Percentiles rank a stretch among this genome's conserved stretches.
These are phyloP conservation scores for Herpetospermum pedunculosum DNA, from an alignment of 306 rosid species.

Conservation along the genomic window DNA sequence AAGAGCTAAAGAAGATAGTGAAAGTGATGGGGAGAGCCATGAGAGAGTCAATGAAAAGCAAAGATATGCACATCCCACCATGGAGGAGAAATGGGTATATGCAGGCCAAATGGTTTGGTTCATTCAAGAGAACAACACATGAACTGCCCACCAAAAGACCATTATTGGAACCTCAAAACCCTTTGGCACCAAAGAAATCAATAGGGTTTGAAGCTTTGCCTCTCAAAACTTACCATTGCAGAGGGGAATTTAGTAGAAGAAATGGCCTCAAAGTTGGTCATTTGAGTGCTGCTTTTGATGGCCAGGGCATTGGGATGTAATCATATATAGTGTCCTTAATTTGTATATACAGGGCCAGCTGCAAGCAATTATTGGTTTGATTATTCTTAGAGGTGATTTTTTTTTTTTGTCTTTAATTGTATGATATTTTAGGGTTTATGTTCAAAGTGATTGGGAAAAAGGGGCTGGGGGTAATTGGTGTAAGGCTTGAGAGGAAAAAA, in stretches of 20 bases:
- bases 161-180: not conserved
- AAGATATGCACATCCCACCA: constrained; percentile 47
- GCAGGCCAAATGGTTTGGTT: constrained; percentile 71
- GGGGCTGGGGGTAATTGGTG: too few species aligned
- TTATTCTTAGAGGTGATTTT: too few species aligned
- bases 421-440: not conserved
- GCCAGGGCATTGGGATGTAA: not conserved
- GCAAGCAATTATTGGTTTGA: not conserved
- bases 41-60: constrained; percentile 48
- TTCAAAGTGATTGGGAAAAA: not conserved
- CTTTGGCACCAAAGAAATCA: constrained; percentile 11
- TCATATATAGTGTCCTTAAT: too few species aligned
- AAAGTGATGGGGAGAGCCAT: constrained; percentile 53
- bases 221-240: constrained; percentile 26
- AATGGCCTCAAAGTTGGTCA: constrained; percentile 44
- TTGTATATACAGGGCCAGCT: too few species aligned
- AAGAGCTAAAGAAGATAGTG: constrained; percentile 43
- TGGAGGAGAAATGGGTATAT: constrained; percentile 75
- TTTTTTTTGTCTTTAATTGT: too few species aligned
- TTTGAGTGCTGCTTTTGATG: constrained; percentile 35
- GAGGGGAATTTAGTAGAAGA: constrained; percentile 13
- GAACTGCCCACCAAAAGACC: constrained; percentile 13
- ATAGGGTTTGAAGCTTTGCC: constrained; percentile 36
- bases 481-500: not conserved
- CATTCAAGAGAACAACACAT: constrained; percentile 56